These are phyloP conservation scores for Xylaria nigripes DNA, from an alignment of 495 filamentous ascomycete genomes.

Conservation along the genomic window DNA sequence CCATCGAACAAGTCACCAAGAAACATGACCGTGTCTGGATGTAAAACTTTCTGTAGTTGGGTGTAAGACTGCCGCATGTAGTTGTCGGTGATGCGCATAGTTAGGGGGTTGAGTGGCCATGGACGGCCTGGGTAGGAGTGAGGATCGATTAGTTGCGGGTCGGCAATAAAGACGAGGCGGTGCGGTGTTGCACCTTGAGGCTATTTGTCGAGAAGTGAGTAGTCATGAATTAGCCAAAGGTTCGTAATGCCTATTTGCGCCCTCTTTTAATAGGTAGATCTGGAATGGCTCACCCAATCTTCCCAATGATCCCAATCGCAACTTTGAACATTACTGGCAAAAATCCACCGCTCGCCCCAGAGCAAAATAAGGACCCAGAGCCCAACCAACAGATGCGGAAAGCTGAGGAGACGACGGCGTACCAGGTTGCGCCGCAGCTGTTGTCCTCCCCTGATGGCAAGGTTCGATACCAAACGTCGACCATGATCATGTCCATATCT, in stretches of 20 bases:
- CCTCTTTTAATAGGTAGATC: not conserved
- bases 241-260: not conserved
- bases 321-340: constrained; percentile 53
- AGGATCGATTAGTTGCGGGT: constrained; percentile 96
- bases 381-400: constrained; percentile 57
- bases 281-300: constrained; percentile 62
- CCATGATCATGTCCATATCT: constrained; percentile 27
- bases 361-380: constrained; percentile 73
- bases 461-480: constrained; percentile 22
- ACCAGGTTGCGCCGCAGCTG: constrained; percentile 35
- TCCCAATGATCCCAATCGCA: constrained; percentile 88
- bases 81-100: constrained; percentile 75
- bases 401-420: constrained; percentile 42
- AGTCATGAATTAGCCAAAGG: constrained; percentile 7
- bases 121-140: constrained; percentile 94
- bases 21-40: constrained; percentile 79
- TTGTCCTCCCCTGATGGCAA: constrained; percentile 20
- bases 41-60: constrained; percentile 57
- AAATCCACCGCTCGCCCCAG: constrained; percentile 81
- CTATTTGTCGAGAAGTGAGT: constrained; percentile 34
- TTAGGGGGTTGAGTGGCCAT: constrained; percentile 74
- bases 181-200: constrained; percentile 70
- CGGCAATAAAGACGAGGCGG: constrained; percentile 79
- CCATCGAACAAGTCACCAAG: constrained; percentile 95
- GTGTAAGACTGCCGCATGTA: constrained; percentile 77